phyloP scores from a whole-genome alignment of 83 land plant species.

The Diphasiastrum complanatum region DNA sequence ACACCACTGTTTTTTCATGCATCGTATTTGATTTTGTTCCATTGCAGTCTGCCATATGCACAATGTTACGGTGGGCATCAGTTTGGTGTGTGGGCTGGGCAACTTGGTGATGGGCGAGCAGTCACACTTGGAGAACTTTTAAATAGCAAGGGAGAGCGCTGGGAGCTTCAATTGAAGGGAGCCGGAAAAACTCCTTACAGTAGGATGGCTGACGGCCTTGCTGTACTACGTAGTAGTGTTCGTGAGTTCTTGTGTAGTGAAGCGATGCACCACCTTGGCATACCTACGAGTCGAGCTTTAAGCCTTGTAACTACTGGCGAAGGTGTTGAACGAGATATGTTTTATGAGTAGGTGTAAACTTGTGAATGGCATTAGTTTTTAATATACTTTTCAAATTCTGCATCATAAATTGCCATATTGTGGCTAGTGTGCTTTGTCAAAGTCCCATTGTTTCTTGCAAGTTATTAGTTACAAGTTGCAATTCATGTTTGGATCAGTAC shows the following conservation, averaged over 20 bases:
- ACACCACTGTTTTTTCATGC: neutral
- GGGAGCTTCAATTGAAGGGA: conserved; percentile 97
- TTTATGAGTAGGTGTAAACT: conserved; percentile 98
- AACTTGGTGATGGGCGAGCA: conserved; percentile 97
- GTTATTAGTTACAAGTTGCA: too few species aligned
- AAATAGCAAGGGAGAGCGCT: conserved; percentile 65
- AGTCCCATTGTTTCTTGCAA: too few species aligned
- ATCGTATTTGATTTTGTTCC: neutral
- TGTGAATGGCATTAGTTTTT: too few species aligned
- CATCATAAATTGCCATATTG: too few species aligned
- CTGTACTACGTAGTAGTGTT: conserved; percentile 93
- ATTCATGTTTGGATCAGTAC: too few species aligned
- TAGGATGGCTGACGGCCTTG: conserved; percentile 95
- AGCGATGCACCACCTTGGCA: conserved; percentile 82
- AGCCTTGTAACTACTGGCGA: conserved; percentile 97
- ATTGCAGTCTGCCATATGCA: conserved; percentile 72
- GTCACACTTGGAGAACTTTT: conserved; percentile 86
- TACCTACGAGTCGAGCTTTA: conserved; percentile 93
- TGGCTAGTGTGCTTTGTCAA: too few species aligned
- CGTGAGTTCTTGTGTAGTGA: conserved; percentile 97
- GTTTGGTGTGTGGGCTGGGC: conserved; percentile 98
- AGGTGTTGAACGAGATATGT: conserved; percentile 83
- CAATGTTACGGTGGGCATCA: conserved; percentile 99
- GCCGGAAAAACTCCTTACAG: conserved; percentile 98
- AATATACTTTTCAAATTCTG: too few species aligned